Percentiles rank a stretch among this genome's conserved stretches.
These are phyloP conservation scores for Xylaria curta DNA, from an alignment of 495 filamentous ascomycete species.

Conservation along the genomic window DNA sequence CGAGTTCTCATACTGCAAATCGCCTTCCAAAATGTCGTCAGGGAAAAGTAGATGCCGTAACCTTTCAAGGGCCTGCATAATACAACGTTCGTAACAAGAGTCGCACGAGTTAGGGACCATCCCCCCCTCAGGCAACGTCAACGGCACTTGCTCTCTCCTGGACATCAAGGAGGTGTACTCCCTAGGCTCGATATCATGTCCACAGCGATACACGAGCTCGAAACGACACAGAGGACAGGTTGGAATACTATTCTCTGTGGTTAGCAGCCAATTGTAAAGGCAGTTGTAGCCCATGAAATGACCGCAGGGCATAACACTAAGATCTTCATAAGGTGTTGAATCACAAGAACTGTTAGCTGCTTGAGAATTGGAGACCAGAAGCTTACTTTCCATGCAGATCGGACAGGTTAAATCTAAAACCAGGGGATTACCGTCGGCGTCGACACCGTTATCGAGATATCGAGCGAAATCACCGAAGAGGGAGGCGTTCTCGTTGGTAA, in stretches of 20 bases:
- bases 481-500: slow-evolving; percentile 62
- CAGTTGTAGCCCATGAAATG: slow-evolving; percentile 31
- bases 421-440: slow-evolving; percentile 64
- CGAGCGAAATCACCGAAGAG: slow-evolving; percentile 79
- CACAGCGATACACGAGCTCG: neutral
- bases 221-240: slow-evolving; percentile 19
- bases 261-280: neutral
- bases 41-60: neutral
- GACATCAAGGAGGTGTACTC: neutral
- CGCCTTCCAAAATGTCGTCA: neutral
- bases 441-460: slow-evolving; percentile 79
- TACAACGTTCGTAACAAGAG: neutral
- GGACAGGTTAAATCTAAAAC: slow-evolving; percentile 34
- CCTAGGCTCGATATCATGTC: neutral
- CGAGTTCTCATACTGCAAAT: neutral
- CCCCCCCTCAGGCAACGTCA: slow-evolving; percentile 8
- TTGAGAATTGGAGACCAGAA: slow-evolving; percentile 35
- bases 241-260: no score
- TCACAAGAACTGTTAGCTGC: slow-evolving; percentile 29
- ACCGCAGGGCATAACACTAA: slow-evolving; percentile 33
- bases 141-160: neutral
- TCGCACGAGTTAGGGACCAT: neutral
- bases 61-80: neutral
- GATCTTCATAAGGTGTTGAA: neutral
- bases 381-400: slow-evolving; percentile 28